These are phyloP conservation scores for Plasmodium adleri DNA, from an alignment of 169 alveolate species.

Conservation along the genomic window DNA sequence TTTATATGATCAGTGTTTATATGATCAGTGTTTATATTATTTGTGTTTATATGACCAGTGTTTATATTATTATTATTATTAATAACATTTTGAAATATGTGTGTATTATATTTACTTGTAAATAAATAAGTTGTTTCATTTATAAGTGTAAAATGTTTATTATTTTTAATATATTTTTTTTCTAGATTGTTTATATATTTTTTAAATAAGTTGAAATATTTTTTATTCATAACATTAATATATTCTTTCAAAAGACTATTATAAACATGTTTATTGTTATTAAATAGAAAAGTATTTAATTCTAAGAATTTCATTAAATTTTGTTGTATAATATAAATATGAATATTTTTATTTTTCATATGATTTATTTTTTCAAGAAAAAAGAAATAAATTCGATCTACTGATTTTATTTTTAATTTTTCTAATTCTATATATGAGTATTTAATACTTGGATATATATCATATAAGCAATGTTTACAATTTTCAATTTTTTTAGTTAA, in stretches of 20 bases:
- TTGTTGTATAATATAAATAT: constrained; percentile 76
- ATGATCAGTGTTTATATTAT: neutral
- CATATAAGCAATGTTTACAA: constrained; percentile 77
- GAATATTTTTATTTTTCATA: constrained; percentile 76
- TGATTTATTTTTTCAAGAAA: constrained; percentile 64
- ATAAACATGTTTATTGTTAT: constrained; percentile 28
- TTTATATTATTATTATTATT: neutral
- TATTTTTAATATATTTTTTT: constrained; percentile 6
- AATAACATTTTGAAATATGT: neutral
- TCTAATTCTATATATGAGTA: constrained; percentile 40
- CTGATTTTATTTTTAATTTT: constrained; percentile 40
- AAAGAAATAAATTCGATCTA: constrained; percentile 19
- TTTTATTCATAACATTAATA: constrained; percentile 22
- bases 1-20: neutral
- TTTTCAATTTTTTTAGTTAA: constrained; percentile 77
- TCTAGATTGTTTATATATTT: constrained; percentile 14
- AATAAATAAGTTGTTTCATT: neutral
- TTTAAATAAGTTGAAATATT: constrained; percentile 29
- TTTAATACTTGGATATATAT: constrained; percentile 81
- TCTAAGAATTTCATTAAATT: constrained; percentile 32
- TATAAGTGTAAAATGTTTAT: neutral
- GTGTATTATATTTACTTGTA: neutral
- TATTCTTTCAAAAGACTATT: constrained; percentile 38
- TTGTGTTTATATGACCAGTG: neutral
- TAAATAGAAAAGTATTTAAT: constrained; percentile 31